phyloP scores from a whole-genome alignment of 1,284 basidiomycete species.

The Volvariella surrecta region DNA sequence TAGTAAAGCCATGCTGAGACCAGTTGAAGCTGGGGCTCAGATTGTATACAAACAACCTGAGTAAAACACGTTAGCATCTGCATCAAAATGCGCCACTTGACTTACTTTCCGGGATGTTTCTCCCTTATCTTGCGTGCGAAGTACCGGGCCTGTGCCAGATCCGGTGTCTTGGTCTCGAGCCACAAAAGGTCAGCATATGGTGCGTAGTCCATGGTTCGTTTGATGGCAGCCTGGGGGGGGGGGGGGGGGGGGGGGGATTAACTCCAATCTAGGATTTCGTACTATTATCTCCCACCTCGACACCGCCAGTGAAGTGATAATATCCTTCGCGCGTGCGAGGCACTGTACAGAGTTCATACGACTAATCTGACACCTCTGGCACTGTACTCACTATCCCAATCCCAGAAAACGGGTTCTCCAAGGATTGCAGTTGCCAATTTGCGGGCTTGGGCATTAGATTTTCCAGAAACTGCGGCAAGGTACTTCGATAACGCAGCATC shows the following conservation, averaged over 20 bases:
- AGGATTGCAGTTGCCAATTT: constrained; percentile 66
- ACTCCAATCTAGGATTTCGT: neutral
- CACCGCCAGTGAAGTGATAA: constrained; percentile 83
- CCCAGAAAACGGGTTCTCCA: constrained; percentile 70
- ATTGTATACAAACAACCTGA: constrained; percentile 87
- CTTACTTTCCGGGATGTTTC: constrained; percentile 65
- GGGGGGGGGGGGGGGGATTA: constrained; percentile 2
- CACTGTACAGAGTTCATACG: constrained; percentile 28
- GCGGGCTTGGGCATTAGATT: constrained; percentile 71
- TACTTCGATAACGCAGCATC: constrained; percentile 52
- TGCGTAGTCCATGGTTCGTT: constrained; percentile 73
- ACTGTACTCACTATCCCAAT: constrained; percentile 67
- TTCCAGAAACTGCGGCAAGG: constrained; percentile 48
- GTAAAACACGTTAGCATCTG: neutral
- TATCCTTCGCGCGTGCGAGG: constrained; percentile 90
- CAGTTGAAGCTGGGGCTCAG: constrained; percentile 93
- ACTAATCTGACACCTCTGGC: constrained; percentile 4
- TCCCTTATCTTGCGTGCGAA: constrained; percentile 76
- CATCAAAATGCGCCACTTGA: constrained; percentile 3
- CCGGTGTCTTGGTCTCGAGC: constrained; percentile 86
- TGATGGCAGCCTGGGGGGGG: constrained; percentile 57
- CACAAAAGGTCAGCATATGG: constrained; percentile 82
- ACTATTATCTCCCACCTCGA: constrained; percentile 36
- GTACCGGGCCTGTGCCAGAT: constrained; percentile 70
- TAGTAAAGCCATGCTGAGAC: constrained; percentile 75